phyloP scores from a whole-genome alignment of 352 stramenopile species.

The Elongisporangium prolatum region DNA sequence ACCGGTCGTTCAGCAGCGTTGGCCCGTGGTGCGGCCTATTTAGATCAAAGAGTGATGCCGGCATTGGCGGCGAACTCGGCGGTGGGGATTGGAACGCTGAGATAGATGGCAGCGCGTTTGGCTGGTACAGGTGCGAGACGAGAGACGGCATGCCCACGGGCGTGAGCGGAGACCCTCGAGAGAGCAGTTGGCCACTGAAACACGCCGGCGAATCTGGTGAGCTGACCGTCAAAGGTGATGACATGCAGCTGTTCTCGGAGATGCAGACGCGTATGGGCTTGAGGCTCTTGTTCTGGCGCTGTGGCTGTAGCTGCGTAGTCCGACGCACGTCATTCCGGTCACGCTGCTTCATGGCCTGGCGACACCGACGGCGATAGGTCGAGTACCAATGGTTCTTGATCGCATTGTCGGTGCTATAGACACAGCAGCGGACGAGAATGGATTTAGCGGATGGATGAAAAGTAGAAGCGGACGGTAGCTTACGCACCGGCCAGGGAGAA shows the following conservation, averaged over 20 bases:
- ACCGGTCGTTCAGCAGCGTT: conserved; percentile 51
- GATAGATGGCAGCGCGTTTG: background rate
- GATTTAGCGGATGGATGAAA: background rate
- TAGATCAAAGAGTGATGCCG: conserved; percentile 21
- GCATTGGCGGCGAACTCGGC: conserved; percentile 4
- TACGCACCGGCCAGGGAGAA: conserved; percentile 85
- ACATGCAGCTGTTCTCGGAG: conserved; percentile 2
- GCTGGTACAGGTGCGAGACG: background rate
- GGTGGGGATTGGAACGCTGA: conserved; percentile 8
- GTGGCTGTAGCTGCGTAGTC: background rate
- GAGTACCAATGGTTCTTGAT: conserved; percentile 90
- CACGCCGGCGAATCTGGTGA: conserved; percentile 13
- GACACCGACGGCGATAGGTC: conserved; percentile 51
- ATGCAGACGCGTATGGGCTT: conserved; percentile 2
- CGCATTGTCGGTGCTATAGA: conserved; percentile 60
- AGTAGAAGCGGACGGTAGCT: background rate
- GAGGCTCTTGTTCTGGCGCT: conserved; percentile 3
- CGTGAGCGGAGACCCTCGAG: conserved; percentile 12
- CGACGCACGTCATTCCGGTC: conserved; percentile 6
- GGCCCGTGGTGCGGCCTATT: conserved; percentile 14
- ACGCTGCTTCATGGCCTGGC: conserved; percentile 45
- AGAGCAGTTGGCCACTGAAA: conserved; percentile 1
- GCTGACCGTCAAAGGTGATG: conserved; percentile 35
- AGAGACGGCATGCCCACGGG: conserved; percentile 14
- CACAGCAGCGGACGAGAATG: background rate